phyloP scores from a whole-genome alignment of 192 early-diverging fungal species.

The Podila verticillata region DNA sequence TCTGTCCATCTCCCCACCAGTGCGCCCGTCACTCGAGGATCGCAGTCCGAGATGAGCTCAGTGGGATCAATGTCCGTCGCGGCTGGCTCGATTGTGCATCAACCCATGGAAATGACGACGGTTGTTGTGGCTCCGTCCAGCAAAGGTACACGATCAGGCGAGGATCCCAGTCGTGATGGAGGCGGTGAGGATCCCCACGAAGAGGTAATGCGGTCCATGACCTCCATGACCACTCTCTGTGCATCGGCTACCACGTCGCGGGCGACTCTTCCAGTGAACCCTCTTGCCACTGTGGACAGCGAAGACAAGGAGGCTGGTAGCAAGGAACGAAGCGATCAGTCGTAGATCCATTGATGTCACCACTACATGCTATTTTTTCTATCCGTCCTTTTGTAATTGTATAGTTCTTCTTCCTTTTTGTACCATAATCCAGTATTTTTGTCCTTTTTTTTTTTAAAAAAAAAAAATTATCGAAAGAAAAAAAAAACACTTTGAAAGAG shows the following conservation, averaged over 20 bases:
- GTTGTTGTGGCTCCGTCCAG: background rate
- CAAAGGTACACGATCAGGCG: background rate
- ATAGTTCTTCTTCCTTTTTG: no score
- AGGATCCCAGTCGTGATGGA: background rate
- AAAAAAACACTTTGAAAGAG: no score
- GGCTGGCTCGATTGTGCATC: background rate
- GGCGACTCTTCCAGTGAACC: background rate
- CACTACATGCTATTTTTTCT: no score
- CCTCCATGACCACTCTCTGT: background rate
- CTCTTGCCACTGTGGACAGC: background rate
- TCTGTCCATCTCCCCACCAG: background rate
- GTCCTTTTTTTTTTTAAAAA: no score
- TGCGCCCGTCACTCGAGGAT: background rate
- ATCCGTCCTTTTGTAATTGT: no score
- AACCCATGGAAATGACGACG: slow-evolving; percentile 10
- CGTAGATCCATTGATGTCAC: no score
- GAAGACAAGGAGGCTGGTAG: background rate
- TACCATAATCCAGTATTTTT: no score
- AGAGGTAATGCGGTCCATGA: slow-evolving; percentile 4
- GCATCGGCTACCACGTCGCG: slow-evolving; percentile 8
- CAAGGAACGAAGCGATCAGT: background rate
- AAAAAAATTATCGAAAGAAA: no score
- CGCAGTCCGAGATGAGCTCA: background rate
- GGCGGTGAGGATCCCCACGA: background rate
- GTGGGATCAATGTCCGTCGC: background rate